A percentile compares a stretch with the other conserved stretches of the same genome.
Conservation (phyloP, 75 land plant genomes). For the Chamaecyparis obtusa region DNA sequence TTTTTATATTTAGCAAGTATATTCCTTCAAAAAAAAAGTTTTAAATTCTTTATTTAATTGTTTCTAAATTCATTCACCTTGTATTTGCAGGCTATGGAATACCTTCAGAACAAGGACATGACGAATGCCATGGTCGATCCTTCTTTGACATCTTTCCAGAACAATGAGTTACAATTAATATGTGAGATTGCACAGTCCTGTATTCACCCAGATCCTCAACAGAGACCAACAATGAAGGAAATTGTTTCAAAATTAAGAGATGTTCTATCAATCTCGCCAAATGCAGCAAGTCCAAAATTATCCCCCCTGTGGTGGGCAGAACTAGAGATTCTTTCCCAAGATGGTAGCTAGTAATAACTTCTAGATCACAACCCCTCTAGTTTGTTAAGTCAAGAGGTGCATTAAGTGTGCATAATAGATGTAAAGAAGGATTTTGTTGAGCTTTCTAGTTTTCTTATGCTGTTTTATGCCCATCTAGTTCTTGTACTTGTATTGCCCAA, state of each 20-base stretch:
- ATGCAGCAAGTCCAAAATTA: constrained; percentile 58
- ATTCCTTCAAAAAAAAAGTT: background rate
- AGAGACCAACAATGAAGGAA: constrained; percentile 65
- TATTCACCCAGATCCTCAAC: constrained; percentile 41
- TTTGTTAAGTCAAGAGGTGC: background rate
- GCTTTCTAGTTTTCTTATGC: background rate
- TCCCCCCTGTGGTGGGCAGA: constrained; percentile 95
- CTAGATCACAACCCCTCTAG: background rate
- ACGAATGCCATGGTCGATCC: constrained; percentile 78
- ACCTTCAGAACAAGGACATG: constrained; percentile 40
- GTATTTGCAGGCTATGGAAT: constrained; percentile 50
- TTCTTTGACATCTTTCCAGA: constrained; percentile 62
- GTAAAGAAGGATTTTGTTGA: background rate
- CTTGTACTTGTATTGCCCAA: background rate
- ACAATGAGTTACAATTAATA: constrained; percentile 63
- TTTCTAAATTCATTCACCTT: constrained; percentile 4
- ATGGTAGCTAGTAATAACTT: constrained; percentile 36
- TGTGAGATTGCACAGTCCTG: constrained; percentile 67
- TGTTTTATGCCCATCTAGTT: background rate
- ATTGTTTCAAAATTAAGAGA: constrained; percentile 45
- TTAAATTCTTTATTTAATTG: background rate
- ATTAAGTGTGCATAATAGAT: constrained; percentile 1
- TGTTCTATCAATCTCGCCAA: constrained; percentile 46
- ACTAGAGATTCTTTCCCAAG: constrained; percentile 75
- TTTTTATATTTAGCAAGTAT: background rate